phyloP scores from a whole-genome alignment of 2,329 filamentous ascomycete genomes.

The Tetracladium maxilliforme region DNA sequence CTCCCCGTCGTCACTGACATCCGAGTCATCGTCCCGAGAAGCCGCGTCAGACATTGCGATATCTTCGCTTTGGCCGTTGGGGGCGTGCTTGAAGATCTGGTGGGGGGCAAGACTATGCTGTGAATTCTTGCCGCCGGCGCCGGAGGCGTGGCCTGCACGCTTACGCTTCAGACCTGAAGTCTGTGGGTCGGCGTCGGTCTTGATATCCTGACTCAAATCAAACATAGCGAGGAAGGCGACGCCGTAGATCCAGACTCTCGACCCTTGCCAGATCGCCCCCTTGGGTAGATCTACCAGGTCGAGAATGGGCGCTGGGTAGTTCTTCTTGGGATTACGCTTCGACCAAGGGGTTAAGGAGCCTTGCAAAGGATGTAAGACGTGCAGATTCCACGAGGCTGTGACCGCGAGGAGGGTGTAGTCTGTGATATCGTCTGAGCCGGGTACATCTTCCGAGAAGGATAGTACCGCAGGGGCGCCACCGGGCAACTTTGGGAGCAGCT shows the following conservation, averaged over 20 bases:
- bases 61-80: no score
- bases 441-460: no score
- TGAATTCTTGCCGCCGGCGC: no score
- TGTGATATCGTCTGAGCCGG: no score
- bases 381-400: slow-evolving; percentile 51
- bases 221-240: slow-evolving; percentile 85
- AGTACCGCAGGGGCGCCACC: slow-evolving; percentile 50
- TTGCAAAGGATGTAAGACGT: slow-evolving; percentile 65
- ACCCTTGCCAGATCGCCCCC: slow-evolving; percentile 71
- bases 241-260: slow-evolving; percentile 80
- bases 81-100: no score
- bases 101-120: no score
- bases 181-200: no score
- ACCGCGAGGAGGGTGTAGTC: slow-evolving; percentile 43
- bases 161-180: no score
- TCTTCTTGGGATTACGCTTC: slow-evolving; percentile 61
- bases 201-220: slow-evolving; percentile 35
- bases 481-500: slow-evolving; percentile 54
- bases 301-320: slow-evolving; percentile 60
- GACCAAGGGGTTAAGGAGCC: slow-evolving; percentile 78
- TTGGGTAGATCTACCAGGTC: slow-evolving; percentile 67
- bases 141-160: no score
- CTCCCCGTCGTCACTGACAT: slow-evolving; percentile 21
- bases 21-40: no score
- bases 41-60: no score